Evolutionary conservation across 768 basidiomycete genomes (phyloP), one percentile per base, ranked within the genome.

Genomic region (Glaciozyma antarctica): DNA sequence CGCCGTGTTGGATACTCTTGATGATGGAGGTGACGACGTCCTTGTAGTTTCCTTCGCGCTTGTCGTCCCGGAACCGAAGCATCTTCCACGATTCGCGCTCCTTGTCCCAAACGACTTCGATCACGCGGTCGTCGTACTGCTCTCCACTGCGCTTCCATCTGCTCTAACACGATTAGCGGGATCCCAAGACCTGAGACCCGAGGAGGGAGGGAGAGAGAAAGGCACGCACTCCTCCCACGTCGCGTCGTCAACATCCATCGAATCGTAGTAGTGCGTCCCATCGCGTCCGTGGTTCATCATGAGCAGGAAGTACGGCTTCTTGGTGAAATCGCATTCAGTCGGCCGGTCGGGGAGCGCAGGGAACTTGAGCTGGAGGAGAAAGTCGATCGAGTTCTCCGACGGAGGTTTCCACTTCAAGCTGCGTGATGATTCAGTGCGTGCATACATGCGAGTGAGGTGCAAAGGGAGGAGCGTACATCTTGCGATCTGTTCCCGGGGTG

Each of bases 391-490:
- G 75, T 99, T 99, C 75, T 98, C 94, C 2, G 87, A 88, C 0
- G 95, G 92, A 1, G 93, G 92, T 77, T 99, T 99, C 95, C 95
- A 99, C 77, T 99, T 99, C 74, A 99, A 77, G 68, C 94, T 98
- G 72, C 16, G 2, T 24, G 30, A 3, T 2, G 4, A 16, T 44
- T 47, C 13, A 6, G n/a, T 34, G 26, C 17, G 70, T 32, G 60
- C 43, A 22, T 55, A 69, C 9, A n/a, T 13, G 5, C 34, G 1
- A 17, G 28, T 16, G 3, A 16, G 10, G 12, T 4, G 30, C 26
- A 17, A 43, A 71, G 47, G 47, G 10, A 26, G 30, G 19, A 85
- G 72, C 32, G 32, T 66, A 95, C 94, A 98, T 90, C 68, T 88
- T 88, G 5, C 77, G 75, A 75, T 99, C 95, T 16, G 95, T 98